phyloP scores from a whole-genome alignment of 257 asterid species.

The Solanum tarijense region DNA sequence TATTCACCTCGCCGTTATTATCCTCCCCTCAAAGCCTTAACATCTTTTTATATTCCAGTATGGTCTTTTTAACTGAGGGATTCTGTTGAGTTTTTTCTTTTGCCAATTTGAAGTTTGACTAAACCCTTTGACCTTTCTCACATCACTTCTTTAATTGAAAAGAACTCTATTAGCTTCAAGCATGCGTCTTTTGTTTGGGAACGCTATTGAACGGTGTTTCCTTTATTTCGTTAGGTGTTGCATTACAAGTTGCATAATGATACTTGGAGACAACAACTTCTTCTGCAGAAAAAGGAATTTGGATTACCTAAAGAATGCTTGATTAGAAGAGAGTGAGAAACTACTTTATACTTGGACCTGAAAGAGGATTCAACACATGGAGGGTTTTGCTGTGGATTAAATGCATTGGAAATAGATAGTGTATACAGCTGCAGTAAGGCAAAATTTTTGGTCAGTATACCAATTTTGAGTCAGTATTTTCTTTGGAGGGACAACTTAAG shows the following conservation, averaged over 20 bases:
- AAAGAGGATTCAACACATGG: conserved; percentile 1
- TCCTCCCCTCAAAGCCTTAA: neutral
- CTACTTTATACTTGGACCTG: neutral
- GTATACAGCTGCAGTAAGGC: neutral
- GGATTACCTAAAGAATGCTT: conserved; percentile 74
- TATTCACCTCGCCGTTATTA: neutral
- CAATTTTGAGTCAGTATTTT: neutral
- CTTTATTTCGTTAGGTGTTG: conserved; percentile 38
- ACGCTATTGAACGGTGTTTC: neutral
- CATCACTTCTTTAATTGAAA: neutral
- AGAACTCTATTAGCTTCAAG: neutral
- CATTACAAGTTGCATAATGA: conserved; percentile 88
- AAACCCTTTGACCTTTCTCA: neutral
- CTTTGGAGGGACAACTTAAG: neutral
- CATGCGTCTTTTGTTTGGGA: neutral
- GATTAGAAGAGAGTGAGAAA: conserved; percentile 12
- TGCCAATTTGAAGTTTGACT: neutral
- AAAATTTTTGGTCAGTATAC: neutral
- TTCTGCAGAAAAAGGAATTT: conserved; percentile 27
- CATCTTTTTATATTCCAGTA: neutral
- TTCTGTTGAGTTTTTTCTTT: neutral
- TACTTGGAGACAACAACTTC: conserved; percentile 57
- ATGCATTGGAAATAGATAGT: neutral
- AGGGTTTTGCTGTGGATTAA: neutral
- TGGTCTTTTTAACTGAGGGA: neutral